Evolutionary conservation across 2,329 filamentous ascomycete species (phyloP), one percentile per base, ranked within the genome.

Genomic region (Ilyonectria sp.): DNA sequence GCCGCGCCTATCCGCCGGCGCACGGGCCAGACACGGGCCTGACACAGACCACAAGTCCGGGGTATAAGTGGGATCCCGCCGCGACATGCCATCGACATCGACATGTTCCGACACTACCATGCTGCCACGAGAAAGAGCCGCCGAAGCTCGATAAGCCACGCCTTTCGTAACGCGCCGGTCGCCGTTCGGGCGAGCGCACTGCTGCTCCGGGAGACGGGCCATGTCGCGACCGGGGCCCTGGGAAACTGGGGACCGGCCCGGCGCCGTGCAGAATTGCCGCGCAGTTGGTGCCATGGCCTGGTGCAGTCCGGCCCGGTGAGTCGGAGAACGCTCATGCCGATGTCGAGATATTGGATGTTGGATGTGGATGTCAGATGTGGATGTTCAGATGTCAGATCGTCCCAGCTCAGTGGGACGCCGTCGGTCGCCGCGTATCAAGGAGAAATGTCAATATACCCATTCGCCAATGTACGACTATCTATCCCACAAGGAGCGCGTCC

Each of bases 161-260:
- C 43, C 60, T 19, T 52, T 46, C 57, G 47, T 52, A 43, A 53
- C 54, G 47, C 47, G 37, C 40, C 55, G 62, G 57, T 67, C 49
- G 35, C 69, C 66, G 50, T 59, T 72, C 61, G 64, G 61, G 71
- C 62, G 56, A 68, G 56, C 33, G 29, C 62, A 52, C 54, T 65
- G 37, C 10, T 26, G 21, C 19, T 35, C 23, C 59, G 35, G 56
- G 29, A 21, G 44, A 70, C 65, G 60, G 58, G 49, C 44, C 50
- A 23, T 35, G 53, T 46, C 15, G 60, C 54, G 53, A 44, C 54
- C 54, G 19, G 58, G 46, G n/a, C 37, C 46, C 53, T 56, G 13
- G 23, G 43, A 60, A 49, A 37, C 47, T 47, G 63, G 46, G 50
- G 60, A 71, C 73, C 73, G 73, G 73, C 69, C 73, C 73, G 73